Conservation (phyloP, 2,329 filamentous ascomycete species). For the Chaetomium sp. region DNA sequence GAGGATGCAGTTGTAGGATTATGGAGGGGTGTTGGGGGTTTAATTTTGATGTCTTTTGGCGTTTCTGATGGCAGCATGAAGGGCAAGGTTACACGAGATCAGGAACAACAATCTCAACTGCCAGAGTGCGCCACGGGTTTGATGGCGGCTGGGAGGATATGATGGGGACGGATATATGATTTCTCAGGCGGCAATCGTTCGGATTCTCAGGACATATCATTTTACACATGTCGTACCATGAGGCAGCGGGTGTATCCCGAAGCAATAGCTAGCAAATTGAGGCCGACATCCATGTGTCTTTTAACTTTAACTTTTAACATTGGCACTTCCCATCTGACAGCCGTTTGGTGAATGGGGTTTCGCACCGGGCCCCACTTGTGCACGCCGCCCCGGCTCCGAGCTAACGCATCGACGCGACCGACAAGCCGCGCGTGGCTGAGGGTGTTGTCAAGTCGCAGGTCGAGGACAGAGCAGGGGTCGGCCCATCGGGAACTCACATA, state of each 20-base stretch:
- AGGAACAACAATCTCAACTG: constrained; percentile 31
- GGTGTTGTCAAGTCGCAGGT: not conserved
- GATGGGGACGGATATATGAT: constrained; percentile 36
- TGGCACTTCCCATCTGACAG: not conserved
- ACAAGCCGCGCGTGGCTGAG: not conserved
- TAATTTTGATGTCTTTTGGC: constrained; percentile 35
- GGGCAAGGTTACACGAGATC: constrained; percentile 32
- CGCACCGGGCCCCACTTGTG: not conserved
- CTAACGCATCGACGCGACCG: not conserved
- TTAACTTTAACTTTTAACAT: not conserved
- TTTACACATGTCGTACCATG: constrained; percentile 29
- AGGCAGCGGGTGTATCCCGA: constrained; percentile 16
- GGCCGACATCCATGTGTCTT: constrained; percentile 12
- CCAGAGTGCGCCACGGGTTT: constrained; percentile 29
- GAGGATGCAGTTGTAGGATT: constrained; percentile 29
- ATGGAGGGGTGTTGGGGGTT: constrained; percentile 21
- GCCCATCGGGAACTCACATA: not conserved
- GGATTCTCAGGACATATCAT: constrained; percentile 36
- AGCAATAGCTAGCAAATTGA: constrained; percentile 22
- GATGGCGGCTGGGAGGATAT: constrained; percentile 28
- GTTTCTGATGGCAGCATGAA: constrained; percentile 39
- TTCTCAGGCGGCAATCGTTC: constrained; percentile 32
- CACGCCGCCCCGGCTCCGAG: not conserved
- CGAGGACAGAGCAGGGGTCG: not conserved
- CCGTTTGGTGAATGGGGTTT: no score